Base-by-base conservation (phyloP, 495 filamentous ascomycete genomes). In the Tetracladium setigerum region DNA sequence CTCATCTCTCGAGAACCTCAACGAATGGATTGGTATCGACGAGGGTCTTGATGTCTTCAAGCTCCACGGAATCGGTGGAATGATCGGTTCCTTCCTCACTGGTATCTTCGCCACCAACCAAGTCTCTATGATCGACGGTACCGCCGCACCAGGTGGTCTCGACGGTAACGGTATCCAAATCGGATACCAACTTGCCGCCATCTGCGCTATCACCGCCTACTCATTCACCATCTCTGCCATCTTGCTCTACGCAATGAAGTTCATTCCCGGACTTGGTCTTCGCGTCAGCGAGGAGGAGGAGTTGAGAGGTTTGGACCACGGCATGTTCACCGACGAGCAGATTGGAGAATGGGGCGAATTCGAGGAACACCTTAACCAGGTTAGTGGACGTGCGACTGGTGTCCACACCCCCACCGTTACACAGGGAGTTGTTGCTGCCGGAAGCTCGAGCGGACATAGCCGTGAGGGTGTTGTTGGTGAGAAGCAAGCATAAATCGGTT, bases 31-130 rank as follows among this genome's bases (percentile, higher is more conserved):
- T 7, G 58, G 61, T 44, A 77, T 82, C 41, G 79, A 83, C 53
- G 78, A 82, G 46, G 73, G 75, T 2, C 67, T 82, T 63, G 76
- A 81, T 47, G 77, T 83, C 15, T 82, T 82, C 63, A 79, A 78
- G 49, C 69, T 81, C 18, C 78, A 83, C 56, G 78, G 75, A 11
- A 60, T 80, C 30, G 80, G 79, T 19, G 80, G 79, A 1, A 77
- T 80, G 63, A 62, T 76, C 18, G 79, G 80, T 3, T 66, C 69
- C n/a, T 77, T 83, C 57, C 55, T 82, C 39, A 82, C 78, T 0
- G 78, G 79, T 0, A 72, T 82, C 41, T 82, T 82, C 49, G 78
- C 79, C 30, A 49, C 54, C 38, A n/a, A 40, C 35, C 19, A 55
- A 52, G 48, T 58, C 37, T 43, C 32, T 16, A 45, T 52, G 7